phyloP scores from a whole-genome alignment of 208 protist genomes.

The Crithidia expoeki region DNA sequence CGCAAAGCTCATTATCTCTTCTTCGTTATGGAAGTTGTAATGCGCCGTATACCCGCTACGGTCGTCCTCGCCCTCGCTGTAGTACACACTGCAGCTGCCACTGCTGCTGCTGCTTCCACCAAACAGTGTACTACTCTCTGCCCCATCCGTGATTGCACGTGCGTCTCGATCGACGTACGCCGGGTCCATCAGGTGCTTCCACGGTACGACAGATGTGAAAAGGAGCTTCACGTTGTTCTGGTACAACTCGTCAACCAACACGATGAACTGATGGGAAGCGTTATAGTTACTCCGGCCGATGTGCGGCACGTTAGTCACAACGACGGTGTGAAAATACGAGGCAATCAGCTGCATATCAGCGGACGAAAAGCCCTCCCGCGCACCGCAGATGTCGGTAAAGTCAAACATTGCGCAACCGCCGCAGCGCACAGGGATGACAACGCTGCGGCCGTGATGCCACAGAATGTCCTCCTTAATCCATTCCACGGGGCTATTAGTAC shows the following conservation, averaged over 20 bases:
- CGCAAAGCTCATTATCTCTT: slow-evolving; percentile 79
- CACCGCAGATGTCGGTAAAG: slow-evolving; percentile 79
- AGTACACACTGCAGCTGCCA: slow-evolving; percentile 34
- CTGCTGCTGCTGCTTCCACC: background rate
- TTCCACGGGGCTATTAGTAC: background rate
- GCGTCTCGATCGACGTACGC: slow-evolving; percentile 7
- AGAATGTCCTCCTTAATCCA: slow-evolving; percentile 60
- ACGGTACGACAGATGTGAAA: slow-evolving; percentile 76
- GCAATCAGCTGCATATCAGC: slow-evolving; percentile 82
- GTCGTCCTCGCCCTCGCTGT: slow-evolving; percentile 85
- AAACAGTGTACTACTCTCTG: background rate
- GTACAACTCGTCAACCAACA: slow-evolving; percentile 90
- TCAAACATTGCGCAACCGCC: slow-evolving; percentile 80
- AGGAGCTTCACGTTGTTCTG: slow-evolving; percentile 90
- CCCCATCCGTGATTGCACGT: slow-evolving; percentile 7
- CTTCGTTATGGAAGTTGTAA: slow-evolving; percentile 74
- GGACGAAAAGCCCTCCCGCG: slow-evolving; percentile 46
- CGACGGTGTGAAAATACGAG: slow-evolving; percentile 72
- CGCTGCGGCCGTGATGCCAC: slow-evolving; percentile 69
- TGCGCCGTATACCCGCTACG: slow-evolving; percentile 63
- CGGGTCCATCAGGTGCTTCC: slow-evolving; percentile 58
- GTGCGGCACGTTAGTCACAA: slow-evolving; percentile 82
- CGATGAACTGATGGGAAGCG: slow-evolving; percentile 81
- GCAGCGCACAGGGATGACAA: slow-evolving; percentile 70
- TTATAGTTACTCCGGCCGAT: slow-evolving; percentile 67